phyloP scores from a whole-genome alignment of 2,329 filamentous ascomycete species.

The Neofusicoccum kwambonambiense region DNA sequence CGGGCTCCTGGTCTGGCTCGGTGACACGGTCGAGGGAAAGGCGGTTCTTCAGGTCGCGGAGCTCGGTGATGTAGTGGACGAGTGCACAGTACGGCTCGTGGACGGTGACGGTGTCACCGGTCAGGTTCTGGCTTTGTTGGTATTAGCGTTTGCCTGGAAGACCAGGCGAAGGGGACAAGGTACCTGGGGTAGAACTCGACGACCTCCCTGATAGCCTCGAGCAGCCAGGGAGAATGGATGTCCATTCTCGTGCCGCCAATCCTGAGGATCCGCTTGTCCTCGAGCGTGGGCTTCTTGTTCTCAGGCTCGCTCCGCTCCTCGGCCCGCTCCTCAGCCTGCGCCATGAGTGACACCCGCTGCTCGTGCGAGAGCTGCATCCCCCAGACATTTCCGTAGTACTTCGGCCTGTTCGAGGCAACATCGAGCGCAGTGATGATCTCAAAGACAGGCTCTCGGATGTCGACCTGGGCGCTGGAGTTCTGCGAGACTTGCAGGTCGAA shows the following conservation, averaged over 20 bases:
- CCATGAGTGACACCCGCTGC: too few relatives aligned
- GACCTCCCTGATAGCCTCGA: conserved; percentile 14
- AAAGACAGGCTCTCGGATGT: not conserved
- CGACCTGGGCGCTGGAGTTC: not conserved
- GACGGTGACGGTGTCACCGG: conserved; percentile 6
- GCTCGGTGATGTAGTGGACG: conserved; percentile 9
- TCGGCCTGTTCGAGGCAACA: conserved; percentile 1
- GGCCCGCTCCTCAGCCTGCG: too few relatives aligned
- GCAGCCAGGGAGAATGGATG: not conserved
- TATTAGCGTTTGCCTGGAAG: not conserved
- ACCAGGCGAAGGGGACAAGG: too few relatives aligned
- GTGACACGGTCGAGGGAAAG: not conserved
- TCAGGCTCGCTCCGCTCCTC: not conserved
- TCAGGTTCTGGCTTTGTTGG: conserved; percentile 6
- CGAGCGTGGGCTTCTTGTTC: conserved; percentile 5
- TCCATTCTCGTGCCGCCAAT: conserved; percentile 5
- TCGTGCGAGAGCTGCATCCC: too few relatives aligned
- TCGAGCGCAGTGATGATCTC: conserved; percentile 10
- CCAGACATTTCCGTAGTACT: conserved; percentile 1
- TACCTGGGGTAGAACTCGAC: conserved; percentile 14
- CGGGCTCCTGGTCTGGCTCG: not conserved
- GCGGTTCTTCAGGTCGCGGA: not conserved
- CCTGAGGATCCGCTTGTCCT: conserved; percentile 10
- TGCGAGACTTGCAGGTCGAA: conserved; percentile 8
- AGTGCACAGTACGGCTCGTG: conserved; percentile 12